Base-by-base conservation (phyloP, 352 stramenopile genomes). In the Phytophthora ramorum region DNA sequence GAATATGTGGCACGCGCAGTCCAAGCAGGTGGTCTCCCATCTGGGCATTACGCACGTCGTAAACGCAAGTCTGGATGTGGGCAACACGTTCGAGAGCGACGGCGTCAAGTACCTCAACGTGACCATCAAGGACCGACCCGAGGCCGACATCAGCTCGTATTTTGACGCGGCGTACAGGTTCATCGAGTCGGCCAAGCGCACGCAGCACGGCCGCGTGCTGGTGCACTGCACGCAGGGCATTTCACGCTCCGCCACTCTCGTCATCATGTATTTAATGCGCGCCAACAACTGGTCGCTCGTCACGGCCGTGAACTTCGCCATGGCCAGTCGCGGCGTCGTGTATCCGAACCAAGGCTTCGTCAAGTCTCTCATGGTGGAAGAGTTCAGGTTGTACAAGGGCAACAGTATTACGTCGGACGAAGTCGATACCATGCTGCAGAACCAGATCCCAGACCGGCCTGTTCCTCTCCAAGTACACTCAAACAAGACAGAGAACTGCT, bases 1-100 rank as follows among this genome's bases (percentile, higher is more conserved):
- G 41, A 96, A 96, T 69, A 94, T 96, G 85, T 96, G 87, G 87
- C 87, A 96, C 66, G 87, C 87, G 17, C 85, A 95, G 69, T 89
- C 74, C 28, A 81, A 82, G 64, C 76, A 91, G 35, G 83, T 96
- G 7, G 57, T 94, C 24, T 81, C 83, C 3, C 76, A 96, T 63
- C 67, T 96, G 40, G 87, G 85, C 13, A 94, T 96, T 63, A 96
- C 87, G 17, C 87, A 96, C 58, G 75, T 96, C 13, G 85, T 96
- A 24, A 96, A 96, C 58, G 87, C 86, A 7, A 94, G 83, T 50
- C 60, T 93, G 7, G 87, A 96, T 37, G 64, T 89, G 4, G 85
- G 84, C 6, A 93, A 96, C 54, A 81, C 84, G 41, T 96, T 92
- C 60, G 81, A 76, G 37, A 76, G 51, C 51, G 79, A 90, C 24